These are phyloP conservation scores for Ilyonectria robusta DNA, from an alignment of 2,329 filamentous ascomycete genomes.

Conservation along the genomic window DNA sequence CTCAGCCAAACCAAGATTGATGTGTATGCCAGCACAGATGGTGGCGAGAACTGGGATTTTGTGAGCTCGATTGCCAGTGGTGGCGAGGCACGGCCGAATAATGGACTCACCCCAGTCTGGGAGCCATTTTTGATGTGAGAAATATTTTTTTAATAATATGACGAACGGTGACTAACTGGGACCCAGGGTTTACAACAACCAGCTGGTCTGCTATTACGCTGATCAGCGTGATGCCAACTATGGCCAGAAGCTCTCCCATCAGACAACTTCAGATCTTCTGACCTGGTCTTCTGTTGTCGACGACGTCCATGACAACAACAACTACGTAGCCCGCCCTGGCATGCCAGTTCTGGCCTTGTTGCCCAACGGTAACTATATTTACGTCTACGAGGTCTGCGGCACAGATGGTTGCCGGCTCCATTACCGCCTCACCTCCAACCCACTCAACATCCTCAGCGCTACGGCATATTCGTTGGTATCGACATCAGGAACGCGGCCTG, in stretches of 20 bases:
- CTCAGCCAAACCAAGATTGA: constrained; percentile 77
- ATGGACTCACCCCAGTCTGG: constrained; percentile 79
- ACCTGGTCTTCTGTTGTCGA: constrained; percentile 70
- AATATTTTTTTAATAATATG: not conserved
- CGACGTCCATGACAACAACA: constrained; percentile 70
- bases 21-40: constrained; percentile 75
- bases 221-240: constrained; percentile 75
- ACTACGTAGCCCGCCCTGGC: constrained; percentile 75
- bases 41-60: constrained; percentile 75
- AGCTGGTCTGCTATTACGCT: constrained; percentile 78
- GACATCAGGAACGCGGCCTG: constrained; percentile 52
- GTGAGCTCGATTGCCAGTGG: constrained; percentile 76
- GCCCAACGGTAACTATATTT: constrained; percentile 67
- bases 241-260: constrained; percentile 79
- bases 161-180: not conserved
- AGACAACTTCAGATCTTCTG: constrained; percentile 70
- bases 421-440: constrained; percentile 59
- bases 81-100: constrained; percentile 72
- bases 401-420: constrained; percentile 58
- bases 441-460: constrained; percentile 53
- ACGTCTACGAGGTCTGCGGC: constrained; percentile 74
- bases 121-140: constrained; percentile 74
- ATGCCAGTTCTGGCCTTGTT: constrained; percentile 75
- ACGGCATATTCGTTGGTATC: constrained; percentile 51
- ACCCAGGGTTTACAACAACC: constrained; percentile 65